A percentile compares a stretch with the other conserved stretches of the same genome.
Evolutionary conservation across 148 eudicot genomes (phyloP).

Genomic region (Pharnaceum exiguum): DNA sequence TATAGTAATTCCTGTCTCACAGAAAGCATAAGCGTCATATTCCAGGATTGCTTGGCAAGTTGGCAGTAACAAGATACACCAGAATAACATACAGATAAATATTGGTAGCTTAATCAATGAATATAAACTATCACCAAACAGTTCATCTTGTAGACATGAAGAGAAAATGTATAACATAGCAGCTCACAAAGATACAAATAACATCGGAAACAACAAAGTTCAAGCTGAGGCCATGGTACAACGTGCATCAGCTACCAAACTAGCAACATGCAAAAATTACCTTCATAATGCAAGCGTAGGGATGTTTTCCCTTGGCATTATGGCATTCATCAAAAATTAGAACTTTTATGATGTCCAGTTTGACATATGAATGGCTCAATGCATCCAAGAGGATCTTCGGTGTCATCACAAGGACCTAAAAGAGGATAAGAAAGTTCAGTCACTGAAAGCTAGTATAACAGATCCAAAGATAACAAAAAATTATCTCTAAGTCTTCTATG

Average conservation of each 20-base stretch:
- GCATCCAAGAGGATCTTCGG: constrained; percentile 66
- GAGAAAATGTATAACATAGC: no score
- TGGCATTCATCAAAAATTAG: constrained; percentile 94
- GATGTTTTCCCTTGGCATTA: constrained; percentile 65
- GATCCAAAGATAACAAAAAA: no score
- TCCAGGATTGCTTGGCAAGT: no score
- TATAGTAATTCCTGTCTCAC: no score
- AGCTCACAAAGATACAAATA: background rate
- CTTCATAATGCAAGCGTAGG: constrained; percentile 82
- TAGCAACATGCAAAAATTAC: constrained; percentile 25
- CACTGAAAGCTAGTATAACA: background rate
- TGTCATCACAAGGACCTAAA: constrained; percentile 95
- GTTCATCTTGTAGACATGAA: no score
- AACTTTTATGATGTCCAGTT: constrained; percentile 54
- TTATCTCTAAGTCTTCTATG: no score
- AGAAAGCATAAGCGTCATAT: no score
- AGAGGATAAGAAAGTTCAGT: background rate
- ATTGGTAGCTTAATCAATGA: no score
- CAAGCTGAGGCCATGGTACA: background rate
- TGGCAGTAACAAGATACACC: no score
- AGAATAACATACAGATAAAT: no score
- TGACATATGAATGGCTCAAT: constrained; percentile 62
- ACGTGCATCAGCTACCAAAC: background rate
- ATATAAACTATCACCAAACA: no score
- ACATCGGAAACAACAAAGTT: background rate